These are phyloP conservation scores for Fusarium pininemorale DNA, from an alignment of 2,329 filamentous ascomycete species.

Conservation along the genomic window DNA sequence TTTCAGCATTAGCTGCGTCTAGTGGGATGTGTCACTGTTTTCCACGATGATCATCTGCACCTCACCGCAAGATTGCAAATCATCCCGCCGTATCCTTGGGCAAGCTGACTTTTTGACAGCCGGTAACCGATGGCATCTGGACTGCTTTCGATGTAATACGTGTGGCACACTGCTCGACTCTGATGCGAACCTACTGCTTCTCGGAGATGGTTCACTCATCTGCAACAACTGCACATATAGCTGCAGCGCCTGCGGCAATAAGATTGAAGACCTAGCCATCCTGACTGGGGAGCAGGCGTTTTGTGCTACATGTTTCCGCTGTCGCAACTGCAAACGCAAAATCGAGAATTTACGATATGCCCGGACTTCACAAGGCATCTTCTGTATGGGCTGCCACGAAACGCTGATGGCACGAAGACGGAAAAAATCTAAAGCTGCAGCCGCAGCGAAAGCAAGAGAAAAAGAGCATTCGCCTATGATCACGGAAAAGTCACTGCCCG, in stretches of 20 bases:
- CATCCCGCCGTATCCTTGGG: background rate
- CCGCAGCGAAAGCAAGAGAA: slow-evolving; percentile 66
- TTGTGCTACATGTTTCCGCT: slow-evolving; percentile 96
- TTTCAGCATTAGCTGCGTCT: background rate
- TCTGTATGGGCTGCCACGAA: slow-evolving; percentile 99
- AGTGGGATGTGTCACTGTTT: background rate
- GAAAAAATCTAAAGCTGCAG: slow-evolving; percentile 81
- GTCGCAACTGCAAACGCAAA: slow-evolving; percentile 97
- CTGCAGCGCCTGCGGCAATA: slow-evolving; percentile 95
- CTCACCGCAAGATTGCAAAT: slow-evolving; percentile 23
- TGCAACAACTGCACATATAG: slow-evolving; percentile 99
- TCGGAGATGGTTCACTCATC: slow-evolving; percentile 96
- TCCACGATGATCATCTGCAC: background rate
- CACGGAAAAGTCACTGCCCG: slow-evolving; percentile 91
- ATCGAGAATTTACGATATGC: slow-evolving; percentile 99
- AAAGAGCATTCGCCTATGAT: slow-evolving; percentile 74
- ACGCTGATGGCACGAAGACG: slow-evolving; percentile 91
- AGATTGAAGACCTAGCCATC: slow-evolving; percentile 98
- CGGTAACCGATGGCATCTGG: slow-evolving; percentile 97
- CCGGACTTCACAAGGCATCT: slow-evolving; percentile 96
- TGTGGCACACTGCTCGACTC: slow-evolving; percentile 97
- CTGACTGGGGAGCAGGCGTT: slow-evolving; percentile 98
- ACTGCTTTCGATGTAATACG: slow-evolving; percentile 98
- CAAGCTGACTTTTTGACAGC: slow-evolving; percentile 62
- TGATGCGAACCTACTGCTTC: slow-evolving; percentile 94